Base-by-base conservation (phyloP, 1,284 basidiomycete species). In the Ustilago crameri region DNA sequence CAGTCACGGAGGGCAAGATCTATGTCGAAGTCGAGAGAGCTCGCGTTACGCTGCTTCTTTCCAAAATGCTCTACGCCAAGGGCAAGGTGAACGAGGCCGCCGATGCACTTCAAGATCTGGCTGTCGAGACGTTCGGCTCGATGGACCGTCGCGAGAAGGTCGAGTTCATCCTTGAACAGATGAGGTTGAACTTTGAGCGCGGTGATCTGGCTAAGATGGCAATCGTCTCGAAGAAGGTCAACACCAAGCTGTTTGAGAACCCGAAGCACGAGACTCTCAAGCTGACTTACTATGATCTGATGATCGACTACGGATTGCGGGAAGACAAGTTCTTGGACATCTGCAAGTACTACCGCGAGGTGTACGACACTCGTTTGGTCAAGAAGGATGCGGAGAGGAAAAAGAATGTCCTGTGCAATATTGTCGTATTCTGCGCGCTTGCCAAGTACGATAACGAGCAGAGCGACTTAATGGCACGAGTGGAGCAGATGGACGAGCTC, bases 61-160 rank as follows among this genome's bases (percentile, higher is more conserved):
- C 75, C 22, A 55, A 72, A 23, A 76, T 82, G 66, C 76, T 83
- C 17, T 74, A 76, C 34, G 23, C 61, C 4, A 48, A 76, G 32
- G 72, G 72, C 41, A 76, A 82, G 17, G 61, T 81, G 18, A 47
- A 69, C 56, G 72, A 80, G 51, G 81, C 81, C 4, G 78, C 81
- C 3, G 79, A 82, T 20, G 68, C 72, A 5, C 87, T 98, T 67
- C 91, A 91, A 51, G 96, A 98, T 55, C 89, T 99, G 0, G 94
- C 97, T 85, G 95, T 98, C 43, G 96, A 99, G 85, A 98, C 96
- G 3, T 99, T 98, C 82, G 96, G 94, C 23, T 93, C 92, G 14
- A 98, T 99, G 95, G 93, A 97, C 75, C 90, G 95, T 69, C 86
- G 92, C 77, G 96, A 99, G 85, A 99, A 99, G 87, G 96, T 93